Base-by-base conservation (phyloP, 2,329 filamentous ascomycete genomes). In the Fusarium dlaminii region DNA sequence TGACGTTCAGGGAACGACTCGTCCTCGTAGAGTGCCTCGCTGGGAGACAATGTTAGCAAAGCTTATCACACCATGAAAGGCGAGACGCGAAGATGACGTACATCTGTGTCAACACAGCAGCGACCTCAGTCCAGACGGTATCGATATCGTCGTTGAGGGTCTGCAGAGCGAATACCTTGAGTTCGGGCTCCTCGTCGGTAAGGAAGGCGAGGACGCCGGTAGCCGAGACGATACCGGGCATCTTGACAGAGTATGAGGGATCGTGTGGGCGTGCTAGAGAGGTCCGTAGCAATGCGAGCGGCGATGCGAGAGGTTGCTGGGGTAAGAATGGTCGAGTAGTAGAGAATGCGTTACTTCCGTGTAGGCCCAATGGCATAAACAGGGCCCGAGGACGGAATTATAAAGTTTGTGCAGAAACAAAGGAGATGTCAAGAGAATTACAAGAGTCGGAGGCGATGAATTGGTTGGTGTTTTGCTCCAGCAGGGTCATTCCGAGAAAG, bases 21-120 rank as follows among this genome's bases (percentile, higher is more conserved):
- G 85, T 99, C 96, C 88, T 99, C 96, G 84, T 97, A 99, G 57
- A 99, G 90, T 63, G 94, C 94, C 89, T 99, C 96, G 86, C 96
- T 98, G 81, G 70, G 66, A 51, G 56, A 40, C 17, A 56, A 34
- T 54, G 62, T 75, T 52, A 75, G 67, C 72, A 60, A 48, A 59
- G 48, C 37, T 68, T 48, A 27, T 29, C 36, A 27, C 8, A 45
- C 24, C 30, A 57, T n/a, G 17, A 54, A 42, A 57, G 45, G 30
- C 14, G 32, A 43, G 32, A 66, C 46, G 42, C 39, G 51, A 59
- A 36, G 42, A 67, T 63, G 67, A 79, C 82, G 68, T 89, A 98
- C 96, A 99, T 98, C 85, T 98, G 92, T 80, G 93, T 95, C 80
- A 99, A 90, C 68, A 94, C 93, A 65, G 93, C 94, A 60, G 96